Evolutionary conservation across 306 rosid genomes (phyloP), one percentile per base, ranked within the genome.

Genomic region (Vigna hirtella): DNA sequence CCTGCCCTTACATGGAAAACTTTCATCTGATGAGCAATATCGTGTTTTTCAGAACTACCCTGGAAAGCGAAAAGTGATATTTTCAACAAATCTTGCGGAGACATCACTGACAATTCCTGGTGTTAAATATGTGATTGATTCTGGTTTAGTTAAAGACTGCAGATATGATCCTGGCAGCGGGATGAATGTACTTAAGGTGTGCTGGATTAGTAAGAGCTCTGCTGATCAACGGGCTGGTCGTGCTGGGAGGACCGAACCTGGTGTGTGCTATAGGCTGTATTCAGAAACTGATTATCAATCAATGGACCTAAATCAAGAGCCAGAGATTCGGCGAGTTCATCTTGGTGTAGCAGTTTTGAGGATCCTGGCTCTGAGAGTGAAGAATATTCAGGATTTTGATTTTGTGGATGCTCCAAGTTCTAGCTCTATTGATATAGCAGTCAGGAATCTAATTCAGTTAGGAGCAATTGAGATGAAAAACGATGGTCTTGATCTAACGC

Each of bases 21-120:
- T 91, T 70, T 87, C 92, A 9, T 82, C 78, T 18, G 99, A 91
- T 9, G 98, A 93, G 77, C 99, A 95, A 73, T 74, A 79, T 80
- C 82, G 82, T 58, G 93, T 95, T 77, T 95, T 95, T 79, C 88
- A 83, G 83, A 85, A 84, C 57, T 67, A 72, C 66, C 91, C 92
- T 50, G 97, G 91, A 17, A 89, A 84, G 70, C 87, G 98, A 70
- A 95, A 95, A 78, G 91, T 95, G 45, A 95, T 95, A 71, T 95
- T 95, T 73, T 85, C 99, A 20, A 95, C 99, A 49, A 95, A 93
- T 86, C 88, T 95, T 72, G 98, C 98, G 0, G 99, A 95, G 90
- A 93, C 99, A 47, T 93, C 99, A 7, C 84, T 95, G 67, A 95
- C 99, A 15, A 95, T 95, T 77, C 99, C 99, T 48, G 99, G 99